phyloP scores from a whole-genome alignment of 169 alveolate genomes.

The Ichthyophthirius multifiliis region DNA sequence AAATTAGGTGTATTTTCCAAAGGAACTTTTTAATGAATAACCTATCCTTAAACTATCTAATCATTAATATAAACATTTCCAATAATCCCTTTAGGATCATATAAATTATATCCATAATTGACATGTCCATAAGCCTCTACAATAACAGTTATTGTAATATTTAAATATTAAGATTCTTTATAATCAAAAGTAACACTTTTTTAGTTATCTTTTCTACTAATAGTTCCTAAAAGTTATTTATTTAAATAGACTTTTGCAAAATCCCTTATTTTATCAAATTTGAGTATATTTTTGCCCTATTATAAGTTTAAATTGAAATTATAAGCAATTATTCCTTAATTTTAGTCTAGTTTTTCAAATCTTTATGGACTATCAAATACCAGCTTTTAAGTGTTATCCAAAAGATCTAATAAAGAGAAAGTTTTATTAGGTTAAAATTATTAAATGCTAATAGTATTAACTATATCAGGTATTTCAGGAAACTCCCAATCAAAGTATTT shows the following conservation, averaged over 20 bases:
- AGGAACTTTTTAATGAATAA: neutral
- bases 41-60: neutral
- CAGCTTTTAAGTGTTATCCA: neutral
- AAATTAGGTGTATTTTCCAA: neutral
- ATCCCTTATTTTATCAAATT: neutral
- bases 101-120: neutral
- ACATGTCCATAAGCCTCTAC: neutral
- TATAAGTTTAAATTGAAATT: neutral
- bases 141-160: neutral
- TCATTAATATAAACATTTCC: neutral
- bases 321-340: neutral
- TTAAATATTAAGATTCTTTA: neutral
- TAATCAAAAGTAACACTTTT: neutral
- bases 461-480: neutral
- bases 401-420: neutral
- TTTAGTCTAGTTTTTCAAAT: neutral
- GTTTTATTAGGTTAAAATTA: neutral
- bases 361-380: neutral
- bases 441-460: neutral
- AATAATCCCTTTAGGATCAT: neutral
- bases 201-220: neutral
- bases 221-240: neutral
- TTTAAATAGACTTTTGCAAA: neutral
- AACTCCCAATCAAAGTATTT: neutral
- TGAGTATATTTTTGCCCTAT: neutral